Evolutionary conservation across 176 grass and related monocot species (phyloP).

Genomic region (Canna indica): DNA sequence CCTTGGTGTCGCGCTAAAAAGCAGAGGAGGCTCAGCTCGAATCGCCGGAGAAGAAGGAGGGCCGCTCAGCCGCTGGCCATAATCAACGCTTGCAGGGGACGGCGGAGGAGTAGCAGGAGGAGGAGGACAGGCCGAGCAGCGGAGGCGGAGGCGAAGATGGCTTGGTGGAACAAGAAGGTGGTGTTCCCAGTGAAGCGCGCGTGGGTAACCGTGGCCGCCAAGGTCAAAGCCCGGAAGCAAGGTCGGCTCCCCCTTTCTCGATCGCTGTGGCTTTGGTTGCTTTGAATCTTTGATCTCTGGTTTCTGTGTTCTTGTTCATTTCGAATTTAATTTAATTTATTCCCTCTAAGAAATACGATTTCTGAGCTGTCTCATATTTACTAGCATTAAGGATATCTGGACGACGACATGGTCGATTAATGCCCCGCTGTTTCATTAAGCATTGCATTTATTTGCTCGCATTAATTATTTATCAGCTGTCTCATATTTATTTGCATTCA

Average conservation of each 20-base stretch:
- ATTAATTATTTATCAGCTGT: no score
- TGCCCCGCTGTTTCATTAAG: not conserved
- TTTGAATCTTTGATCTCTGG: no score
- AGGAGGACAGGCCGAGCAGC: not conserved
- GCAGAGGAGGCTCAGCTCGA: not conserved
- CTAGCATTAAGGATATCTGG: no score
- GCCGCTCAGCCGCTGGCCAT: not conserved
- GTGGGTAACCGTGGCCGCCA: slow-evolving; percentile 47
- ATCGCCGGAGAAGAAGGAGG: not conserved
- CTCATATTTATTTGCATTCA: no score
- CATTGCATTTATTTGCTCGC: not conserved
- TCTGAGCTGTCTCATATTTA: no score
- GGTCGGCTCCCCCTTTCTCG: slow-evolving; percentile 29
- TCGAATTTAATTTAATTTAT: no score
- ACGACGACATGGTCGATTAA: not conserved
- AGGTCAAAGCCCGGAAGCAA: slow-evolving; percentile 42
- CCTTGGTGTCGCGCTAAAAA: no score
- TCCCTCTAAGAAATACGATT: no score
- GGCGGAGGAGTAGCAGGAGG: not conserved
- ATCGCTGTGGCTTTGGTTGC: no score
- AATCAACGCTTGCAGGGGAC: not conserved
- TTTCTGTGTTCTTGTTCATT: no score
- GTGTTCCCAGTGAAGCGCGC: slow-evolving; percentile 55
- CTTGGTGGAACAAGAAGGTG: slow-evolving; percentile 82
- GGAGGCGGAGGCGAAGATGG: slow-evolving; percentile 16